These are phyloP conservation scores for Zalaria sp. DNA, from an alignment of 2,329 filamentous ascomycete species.

Conservation along the genomic window DNA sequence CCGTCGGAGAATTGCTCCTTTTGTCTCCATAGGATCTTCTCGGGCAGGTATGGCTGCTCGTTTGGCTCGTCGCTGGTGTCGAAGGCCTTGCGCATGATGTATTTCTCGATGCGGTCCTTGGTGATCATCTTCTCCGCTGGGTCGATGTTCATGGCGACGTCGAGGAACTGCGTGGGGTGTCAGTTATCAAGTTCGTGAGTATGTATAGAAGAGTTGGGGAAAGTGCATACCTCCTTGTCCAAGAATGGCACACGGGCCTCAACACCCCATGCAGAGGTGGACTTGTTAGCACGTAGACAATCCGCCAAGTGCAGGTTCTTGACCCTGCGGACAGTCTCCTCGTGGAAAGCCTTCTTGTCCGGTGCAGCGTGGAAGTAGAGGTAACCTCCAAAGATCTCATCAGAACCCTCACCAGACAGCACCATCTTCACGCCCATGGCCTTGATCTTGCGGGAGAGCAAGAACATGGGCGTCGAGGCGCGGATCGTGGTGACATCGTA, in stretches of 20 bases:
- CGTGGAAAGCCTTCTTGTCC: conserved; percentile 82
- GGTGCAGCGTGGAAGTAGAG: conserved; percentile 97
- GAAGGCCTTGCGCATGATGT: conserved; percentile 94
- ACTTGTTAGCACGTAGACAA: conserved; percentile 97
- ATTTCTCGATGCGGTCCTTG: conserved; percentile 83
- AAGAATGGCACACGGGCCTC: conserved; percentile 97
- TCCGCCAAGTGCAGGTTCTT: conserved; percentile 96
- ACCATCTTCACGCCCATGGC: conserved; percentile 99
- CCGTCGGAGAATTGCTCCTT: conserved; percentile 99
- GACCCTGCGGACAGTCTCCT: conserved; percentile 83
- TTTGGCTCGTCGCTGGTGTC: conserved; percentile 80
- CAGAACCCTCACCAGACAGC: conserved; percentile 85
- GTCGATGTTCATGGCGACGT: conserved; percentile 85
- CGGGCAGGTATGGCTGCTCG: conserved; percentile 75
- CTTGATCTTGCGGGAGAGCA: conserved; percentile 97
- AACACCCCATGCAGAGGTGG: conserved; percentile 92
- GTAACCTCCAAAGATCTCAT: conserved; percentile 97
- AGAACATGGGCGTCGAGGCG: conserved; percentile 96
- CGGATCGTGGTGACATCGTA: conserved; percentile 98
- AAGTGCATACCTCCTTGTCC: conserved; percentile 53
- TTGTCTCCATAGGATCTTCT: conserved; percentile 92
- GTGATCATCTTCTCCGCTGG: conserved; percentile 99
- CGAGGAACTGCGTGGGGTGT: conserved; percentile 49
- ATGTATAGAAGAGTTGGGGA: neutral
- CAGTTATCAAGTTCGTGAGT: neutral